These are phyloP conservation scores for Salix viminalis DNA, from an alignment of 345 rosid species.

Conservation along the genomic window DNA sequence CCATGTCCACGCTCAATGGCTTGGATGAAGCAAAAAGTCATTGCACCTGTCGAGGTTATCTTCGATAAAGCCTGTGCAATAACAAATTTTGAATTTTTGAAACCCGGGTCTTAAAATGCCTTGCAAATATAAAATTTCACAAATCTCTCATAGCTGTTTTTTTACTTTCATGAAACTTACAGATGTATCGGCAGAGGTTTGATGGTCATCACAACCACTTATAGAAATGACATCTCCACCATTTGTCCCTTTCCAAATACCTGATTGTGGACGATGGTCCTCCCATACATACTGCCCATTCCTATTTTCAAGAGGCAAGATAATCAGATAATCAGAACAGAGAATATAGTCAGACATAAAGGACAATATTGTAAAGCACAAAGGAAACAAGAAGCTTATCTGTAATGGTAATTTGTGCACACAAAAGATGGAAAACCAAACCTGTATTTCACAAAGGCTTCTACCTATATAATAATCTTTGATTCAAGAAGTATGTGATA, in stretches of 20 bases:
- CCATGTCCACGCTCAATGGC: slow-evolving; percentile 71
- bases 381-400: background rate
- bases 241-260: slow-evolving; percentile 76
- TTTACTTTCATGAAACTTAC: slow-evolving; percentile 38
- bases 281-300: slow-evolving; percentile 70
- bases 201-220: slow-evolving; percentile 87
- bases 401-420: background rate
- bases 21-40: slow-evolving; percentile 87
- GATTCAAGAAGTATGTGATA: background rate
- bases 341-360: background rate
- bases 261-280: slow-evolving; percentile 83
- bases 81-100: background rate
- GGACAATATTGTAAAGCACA: background rate
- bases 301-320: slow-evolving; percentile 31
- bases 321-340: background rate
- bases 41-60: slow-evolving; percentile 81
- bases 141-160: no score
- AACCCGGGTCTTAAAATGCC: background rate
- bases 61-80: slow-evolving; percentile 62
- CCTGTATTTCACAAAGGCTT: background rate
- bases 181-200: slow-evolving; percentile 86
- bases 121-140: background rate
- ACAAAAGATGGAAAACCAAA: background rate
- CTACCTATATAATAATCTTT: background rate
- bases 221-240: slow-evolving; percentile 87